Conservation (phyloP, 106 monocot genomes). For the Vanilla planifolia region DNA sequence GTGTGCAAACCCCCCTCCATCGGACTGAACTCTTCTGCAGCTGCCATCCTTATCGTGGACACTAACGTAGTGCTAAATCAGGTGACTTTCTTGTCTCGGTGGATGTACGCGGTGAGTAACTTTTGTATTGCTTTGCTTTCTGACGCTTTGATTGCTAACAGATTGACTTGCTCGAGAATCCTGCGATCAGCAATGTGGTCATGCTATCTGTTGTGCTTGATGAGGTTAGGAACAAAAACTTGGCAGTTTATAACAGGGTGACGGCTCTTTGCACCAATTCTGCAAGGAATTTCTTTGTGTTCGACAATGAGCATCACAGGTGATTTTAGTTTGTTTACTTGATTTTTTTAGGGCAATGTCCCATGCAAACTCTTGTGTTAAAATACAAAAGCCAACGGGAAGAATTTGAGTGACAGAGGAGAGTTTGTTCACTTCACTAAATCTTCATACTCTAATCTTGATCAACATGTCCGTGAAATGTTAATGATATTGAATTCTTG, state of each 20-base stretch:
- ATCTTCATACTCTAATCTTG: no score
- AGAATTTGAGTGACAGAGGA: no score
- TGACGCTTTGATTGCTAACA: constrained; percentile 15
- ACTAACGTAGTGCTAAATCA: constrained; percentile 98
- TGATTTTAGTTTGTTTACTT: constrained; percentile 17
- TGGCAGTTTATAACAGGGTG: constrained; percentile 68
- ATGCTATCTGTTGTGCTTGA: constrained; percentile 79
- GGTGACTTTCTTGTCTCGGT: constrained; percentile 12
- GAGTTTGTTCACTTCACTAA: no score
- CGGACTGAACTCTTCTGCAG: constrained; percentile 40
- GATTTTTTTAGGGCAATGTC: no score
- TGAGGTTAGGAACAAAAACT: constrained; percentile 91
- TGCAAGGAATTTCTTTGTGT: constrained; percentile 61
- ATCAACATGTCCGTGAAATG: no score
- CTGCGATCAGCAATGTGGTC: constrained; percentile 72
- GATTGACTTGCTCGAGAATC: constrained; percentile 97
- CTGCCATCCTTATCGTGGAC: constrained; percentile 77
- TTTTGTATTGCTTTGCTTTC: neutral
- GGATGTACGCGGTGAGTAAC: neutral
- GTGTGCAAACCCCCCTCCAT: constrained; percentile 57
- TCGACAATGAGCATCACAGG: constrained; percentile 89
- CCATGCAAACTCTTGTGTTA: no score
- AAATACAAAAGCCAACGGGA: no score
- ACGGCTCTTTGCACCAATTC: constrained; percentile 63
- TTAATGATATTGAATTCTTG: neutral